phyloP scores from a whole-genome alignment of 371 early-diverging fungal species.

The Apophysomyces sp. region DNA sequence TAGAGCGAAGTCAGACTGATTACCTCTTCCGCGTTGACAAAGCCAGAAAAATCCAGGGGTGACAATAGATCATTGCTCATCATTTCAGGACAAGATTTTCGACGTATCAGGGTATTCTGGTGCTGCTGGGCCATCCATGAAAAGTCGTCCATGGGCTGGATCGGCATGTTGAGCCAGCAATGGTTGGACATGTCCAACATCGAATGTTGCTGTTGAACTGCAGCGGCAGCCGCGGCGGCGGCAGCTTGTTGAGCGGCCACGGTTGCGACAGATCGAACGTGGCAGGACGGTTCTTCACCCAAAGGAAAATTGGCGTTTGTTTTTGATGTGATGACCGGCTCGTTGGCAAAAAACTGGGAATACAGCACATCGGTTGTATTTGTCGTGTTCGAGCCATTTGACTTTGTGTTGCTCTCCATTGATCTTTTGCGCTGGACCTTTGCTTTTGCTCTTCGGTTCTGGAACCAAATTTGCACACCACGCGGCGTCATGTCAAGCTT shows the following conservation, averaged over 20 bases:
- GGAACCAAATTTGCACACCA: constrained; percentile 97
- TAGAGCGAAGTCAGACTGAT: background rate
- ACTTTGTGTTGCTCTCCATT: background rate
- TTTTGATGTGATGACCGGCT: constrained; percentile 9
- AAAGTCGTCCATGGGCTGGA: constrained; percentile 7
- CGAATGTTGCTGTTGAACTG: background rate
- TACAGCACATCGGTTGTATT: constrained; percentile 17
- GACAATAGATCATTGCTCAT: background rate
- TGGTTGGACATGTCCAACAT: background rate
- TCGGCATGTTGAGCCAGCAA: constrained; percentile 12
- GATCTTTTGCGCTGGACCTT: constrained; percentile 32
- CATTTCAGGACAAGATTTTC: constrained; percentile 8
- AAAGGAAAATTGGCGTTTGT: background rate
- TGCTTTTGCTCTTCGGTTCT: constrained; percentile 92
- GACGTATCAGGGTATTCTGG: background rate
- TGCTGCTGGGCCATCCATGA: background rate
- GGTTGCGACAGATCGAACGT: constrained; percentile 31
- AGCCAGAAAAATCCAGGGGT: background rate
- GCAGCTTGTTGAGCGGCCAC: constrained; percentile 20
- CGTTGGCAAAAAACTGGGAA: constrained; percentile 37
- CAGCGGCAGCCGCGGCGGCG: background rate
- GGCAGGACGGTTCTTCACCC: background rate
- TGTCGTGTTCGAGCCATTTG: background rate
- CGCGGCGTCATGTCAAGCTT: constrained; percentile 86
- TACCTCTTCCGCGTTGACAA: background rate